Conservation (phyloP, 495 filamentous ascomycete genomes). For the Cetradonia linearis region DNA sequence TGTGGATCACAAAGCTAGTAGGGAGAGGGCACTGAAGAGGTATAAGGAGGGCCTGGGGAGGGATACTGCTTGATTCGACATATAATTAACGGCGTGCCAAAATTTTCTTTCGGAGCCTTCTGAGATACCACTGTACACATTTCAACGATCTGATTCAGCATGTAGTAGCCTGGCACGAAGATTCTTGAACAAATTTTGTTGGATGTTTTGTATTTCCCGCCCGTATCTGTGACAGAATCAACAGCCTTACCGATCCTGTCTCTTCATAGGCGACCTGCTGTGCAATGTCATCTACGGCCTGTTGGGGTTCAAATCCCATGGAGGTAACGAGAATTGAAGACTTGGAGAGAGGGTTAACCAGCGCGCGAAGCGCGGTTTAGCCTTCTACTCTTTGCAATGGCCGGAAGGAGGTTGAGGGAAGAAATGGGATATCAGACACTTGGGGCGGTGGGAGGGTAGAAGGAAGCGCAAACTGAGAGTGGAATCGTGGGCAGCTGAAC, state of each 20-base stretch:
- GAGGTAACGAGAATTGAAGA: slow-evolving; percentile 18
- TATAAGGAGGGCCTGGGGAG: slow-evolving; percentile 61
- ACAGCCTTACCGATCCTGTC: slow-evolving; percentile 63
- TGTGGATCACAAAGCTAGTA: slow-evolving; percentile 59
- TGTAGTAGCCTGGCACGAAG: neutral
- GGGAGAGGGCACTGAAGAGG: slow-evolving; percentile 54
- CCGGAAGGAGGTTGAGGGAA: neutral
- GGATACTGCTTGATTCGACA: slow-evolving; percentile 37
- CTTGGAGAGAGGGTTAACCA: slow-evolving; percentile 6
- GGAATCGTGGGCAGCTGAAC: too few relatives aligned
- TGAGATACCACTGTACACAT: slow-evolving; percentile 7
- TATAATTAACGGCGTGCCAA: too few relatives aligned
- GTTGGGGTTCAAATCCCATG: slow-evolving; percentile 15
- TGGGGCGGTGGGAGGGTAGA: neutral
- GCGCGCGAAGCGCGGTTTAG: slow-evolving; percentile 3
- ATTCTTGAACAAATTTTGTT: neutral
- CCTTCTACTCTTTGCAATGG: slow-evolving; percentile 1
- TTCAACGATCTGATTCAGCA: neutral
- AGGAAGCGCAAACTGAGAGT: neutral
- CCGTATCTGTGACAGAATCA: slow-evolving; percentile 92
- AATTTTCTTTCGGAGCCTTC: neutral
- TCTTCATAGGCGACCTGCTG: slow-evolving; percentile 66
- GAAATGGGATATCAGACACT: neutral
- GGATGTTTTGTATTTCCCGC: slow-evolving; percentile 51
- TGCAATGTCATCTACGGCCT: slow-evolving; percentile 24